A percentile compares a stretch with the other conserved stretches of the same genome.
These are phyloP conservation scores for Xylaria sp. DNA, from an alignment of 2,329 filamentous ascomycete species.

Conservation along the genomic window DNA sequence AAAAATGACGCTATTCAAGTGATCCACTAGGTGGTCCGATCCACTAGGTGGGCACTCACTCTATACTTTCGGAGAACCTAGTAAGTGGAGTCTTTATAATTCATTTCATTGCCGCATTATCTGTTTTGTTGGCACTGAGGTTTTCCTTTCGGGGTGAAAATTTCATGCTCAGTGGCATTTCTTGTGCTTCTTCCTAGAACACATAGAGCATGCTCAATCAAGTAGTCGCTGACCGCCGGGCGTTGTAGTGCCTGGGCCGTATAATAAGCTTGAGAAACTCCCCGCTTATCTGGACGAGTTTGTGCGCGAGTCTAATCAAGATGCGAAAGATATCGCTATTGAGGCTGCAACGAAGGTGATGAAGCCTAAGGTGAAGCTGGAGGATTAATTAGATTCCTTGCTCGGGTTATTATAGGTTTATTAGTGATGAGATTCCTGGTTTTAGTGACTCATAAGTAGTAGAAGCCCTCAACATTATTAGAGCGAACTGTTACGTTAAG, in stretches of 20 bases:
- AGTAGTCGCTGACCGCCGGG: not conserved
- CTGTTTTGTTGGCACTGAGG: not conserved
- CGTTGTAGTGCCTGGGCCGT: constrained; percentile 59
- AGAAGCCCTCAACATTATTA: not conserved
- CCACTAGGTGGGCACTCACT: no score
- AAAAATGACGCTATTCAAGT: no score
- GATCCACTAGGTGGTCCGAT: no score
- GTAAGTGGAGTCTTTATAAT: not conserved
- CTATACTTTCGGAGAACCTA: constrained; percentile 70
- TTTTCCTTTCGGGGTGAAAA: not conserved
- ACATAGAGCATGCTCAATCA: not conserved
- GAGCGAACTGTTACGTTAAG: no score
- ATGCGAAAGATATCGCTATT: constrained; percentile 35
- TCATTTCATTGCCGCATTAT: not conserved
- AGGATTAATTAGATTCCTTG: constrained; percentile 15
- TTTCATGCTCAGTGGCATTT: no score
- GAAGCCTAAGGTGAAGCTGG: constrained; percentile 15
- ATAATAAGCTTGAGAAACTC: constrained; percentile 68
- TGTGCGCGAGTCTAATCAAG: constrained; percentile 53
- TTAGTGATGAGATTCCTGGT: not conserved
- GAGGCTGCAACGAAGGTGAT: constrained; percentile 43
- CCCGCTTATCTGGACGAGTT: constrained; percentile 69
- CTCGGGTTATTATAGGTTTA: not conserved
- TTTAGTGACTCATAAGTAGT: not conserved
- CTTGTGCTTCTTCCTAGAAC: not conserved